Base-by-base conservation (phyloP, 805 yeast species). In the Hanseniaspora taiwanica region DNA sequence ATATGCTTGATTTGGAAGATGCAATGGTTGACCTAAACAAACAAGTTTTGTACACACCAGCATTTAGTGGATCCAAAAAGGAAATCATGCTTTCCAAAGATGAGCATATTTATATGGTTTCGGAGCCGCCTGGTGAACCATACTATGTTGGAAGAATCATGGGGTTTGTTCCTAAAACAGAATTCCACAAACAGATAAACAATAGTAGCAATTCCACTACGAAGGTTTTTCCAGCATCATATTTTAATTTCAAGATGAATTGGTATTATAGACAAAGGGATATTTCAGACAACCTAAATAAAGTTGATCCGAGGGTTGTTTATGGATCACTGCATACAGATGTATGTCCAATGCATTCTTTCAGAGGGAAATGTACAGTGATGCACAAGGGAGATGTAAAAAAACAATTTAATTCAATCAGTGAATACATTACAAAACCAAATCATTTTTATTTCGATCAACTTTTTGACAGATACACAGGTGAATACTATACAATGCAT, bases 41-140 rank as follows among this genome's bases (percentile, higher is more conserved):
- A 14, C 60, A 62, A 19, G 43, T 38, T 10, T 40, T 66, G 16
- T 42, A 40, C 14, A 19, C 19, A 12, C 51, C 40, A 45, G 48
- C 16, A 32, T 46, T 1, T 47, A 39, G 20, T 43, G 43, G 10
- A 40, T 51, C 19, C 43, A 39, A 25, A 45, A 49, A 24, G 58
- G 56, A 37, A 19, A 42, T 20, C 27, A 32, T 56, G 2, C 27
- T 64, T 8, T 48, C 48, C 35, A 47, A 52, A 32, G 52, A 61
- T 40, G 94, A 86, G 42, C 75, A 68, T 44, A 78, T 86, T 8
- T 86, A 81, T 55, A 76, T 87, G 76, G 69, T 87, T 10, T 76
- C 91, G 46, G 96, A 85, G 56, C 95, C 95, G 6, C 85, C 95
- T 0, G 91, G 94, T 2, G 96, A 85, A 51, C 96, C 97, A 0